Evolutionary conservation across 2,329 filamentous ascomycete species (phyloP), one percentile per base, ranked within the genome.

Genomic region (Beauveria varroae): DNA sequence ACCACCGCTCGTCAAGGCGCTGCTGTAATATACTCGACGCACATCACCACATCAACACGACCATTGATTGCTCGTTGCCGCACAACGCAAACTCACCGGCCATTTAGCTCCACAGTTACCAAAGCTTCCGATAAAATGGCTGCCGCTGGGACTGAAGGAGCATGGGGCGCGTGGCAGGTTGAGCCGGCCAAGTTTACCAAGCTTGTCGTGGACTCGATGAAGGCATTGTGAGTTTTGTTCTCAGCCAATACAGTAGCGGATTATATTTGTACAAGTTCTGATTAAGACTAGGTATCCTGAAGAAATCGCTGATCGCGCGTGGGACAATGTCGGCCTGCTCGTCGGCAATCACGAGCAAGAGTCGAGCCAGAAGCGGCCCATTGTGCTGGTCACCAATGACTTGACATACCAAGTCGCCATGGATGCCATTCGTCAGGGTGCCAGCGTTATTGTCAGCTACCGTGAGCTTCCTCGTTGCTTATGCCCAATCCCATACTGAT

Each of bases 261-360:
- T 26, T 3, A 28, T 30, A n/a, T 18, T 37, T 26, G 7, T 22
- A 14, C 6, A 41, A 8, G 5, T 49, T 20, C 34, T 54, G 49
- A 49, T 16, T 18, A 4, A 47, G 7, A 12, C 5, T 12, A 95
- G 92, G 63, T 99, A 96, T 72, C 95, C 95, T 0, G 91, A 96
- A 71, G 86, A 86, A 63, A 80, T 97, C 47, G 95, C 95, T 10
- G 95, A 98, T 71, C 88, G 87, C 67, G 86, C 89, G 66, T 99
- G 93, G 83, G 95, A 99, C 73, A 99, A 99, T 71, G 96, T 96
- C n/a, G 95, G 95, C 55, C 82, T 97, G 57, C 81, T 96, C 55
- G 68, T 81, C 59, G 75, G 75, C 64, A 78, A 79, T 67, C 72
- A 77, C n/a, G 68, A 72, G 28, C 56, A 69, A 18, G 70, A 74